These are phyloP conservation scores for Cyberlindnera sargentensis DNA, from an alignment of 805 yeast genomes.

Conservation along the genomic window DNA sequence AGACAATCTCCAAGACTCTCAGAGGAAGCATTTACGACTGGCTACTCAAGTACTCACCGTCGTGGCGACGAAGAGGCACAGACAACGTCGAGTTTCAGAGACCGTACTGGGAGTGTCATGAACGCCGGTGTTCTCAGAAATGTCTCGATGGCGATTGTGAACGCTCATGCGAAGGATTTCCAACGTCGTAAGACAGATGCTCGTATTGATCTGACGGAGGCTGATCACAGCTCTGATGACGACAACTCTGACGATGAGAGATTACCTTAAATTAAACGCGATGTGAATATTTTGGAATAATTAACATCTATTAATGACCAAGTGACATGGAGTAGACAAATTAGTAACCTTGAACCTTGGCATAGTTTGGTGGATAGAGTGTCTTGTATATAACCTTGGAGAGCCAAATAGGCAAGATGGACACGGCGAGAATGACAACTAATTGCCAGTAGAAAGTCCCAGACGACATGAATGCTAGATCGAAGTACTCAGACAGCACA, in stretches of 20 bases:
- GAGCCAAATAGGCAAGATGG: conserved; percentile 87
- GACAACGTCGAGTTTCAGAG: not conserved
- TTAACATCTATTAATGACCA: not conserved
- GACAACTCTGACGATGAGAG: conserved; percentile 27
- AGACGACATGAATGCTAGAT: conserved; percentile 53
- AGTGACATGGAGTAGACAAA: conserved; percentile 9
- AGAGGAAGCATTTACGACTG: not conserved
- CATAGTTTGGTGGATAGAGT: conserved; percentile 90
- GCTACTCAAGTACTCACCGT: not conserved
- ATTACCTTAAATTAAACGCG: not conserved
- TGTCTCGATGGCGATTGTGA: conserved; percentile 51
- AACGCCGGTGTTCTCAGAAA: conserved; percentile 29
- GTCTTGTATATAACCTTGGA: conserved; percentile 67
- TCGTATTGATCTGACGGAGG: conserved; percentile 15
- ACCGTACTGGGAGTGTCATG: conserved; percentile 13
- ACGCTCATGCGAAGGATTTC: conserved; percentile 82
- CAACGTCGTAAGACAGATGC: conserved; percentile 32
- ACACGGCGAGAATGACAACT: conserved; percentile 52
- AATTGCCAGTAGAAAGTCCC: conserved; percentile 64
- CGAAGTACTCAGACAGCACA: conserved; percentile 80
- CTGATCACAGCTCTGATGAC: conserved; percentile 20
- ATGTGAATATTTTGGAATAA: not conserved
- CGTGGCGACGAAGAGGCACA: not conserved
- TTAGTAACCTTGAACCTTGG: conserved; percentile 80
- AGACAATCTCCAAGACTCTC: conserved; percentile 10